Evolutionary conservation across 192 early-diverging fungal species (phyloP), one percentile per base, ranked within the genome.

Genomic region (Oehlia diaphana): DNA sequence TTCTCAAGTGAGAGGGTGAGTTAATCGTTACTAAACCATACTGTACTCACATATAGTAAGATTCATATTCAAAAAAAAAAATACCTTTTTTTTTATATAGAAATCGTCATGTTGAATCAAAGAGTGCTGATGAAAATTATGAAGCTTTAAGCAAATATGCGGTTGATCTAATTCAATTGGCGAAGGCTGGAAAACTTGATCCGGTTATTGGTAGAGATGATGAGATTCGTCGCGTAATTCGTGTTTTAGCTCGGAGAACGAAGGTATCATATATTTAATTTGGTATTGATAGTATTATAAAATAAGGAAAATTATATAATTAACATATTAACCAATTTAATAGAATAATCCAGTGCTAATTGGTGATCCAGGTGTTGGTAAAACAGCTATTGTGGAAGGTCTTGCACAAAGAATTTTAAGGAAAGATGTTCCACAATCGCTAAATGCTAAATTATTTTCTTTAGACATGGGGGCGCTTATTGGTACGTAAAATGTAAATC

Each of bases 181-280:
- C 95, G 31, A 89, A 94, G 74, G 85, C 87, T 13, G 97, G 96
- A 33, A 98, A 98, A 83, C 90, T 99, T 12, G 98, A 99, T 83
- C 98, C 98, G 0, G 93, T 96, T 69, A 97, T 99, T 84, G 97
- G 97, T 28, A 92, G 98, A 37, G 97, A 98, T 82, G 96, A 98
- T 39, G 97, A 98, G 81, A 98, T 97, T 83, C 89, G 97, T 16
- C 90, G 96, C 42, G 94, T 98, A 31, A 95, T 99, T 76, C 94
- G 95, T n/a, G 94, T 99, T 19, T 88, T 97, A 21, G 91, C 94
- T 28, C 87, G 95, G 67, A 87, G 95, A 68, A 96, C 94, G 19
- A 97, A 97, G 65, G 76, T 78, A 75, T 31, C 9, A n/a, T 7
- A 39, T n/a, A n/a, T 49, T 44, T 10, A 75, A 12, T 63, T 61